phyloP scores from a whole-genome alignment of 495 filamentous ascomycete species.

The Extremus antarcticus region DNA sequence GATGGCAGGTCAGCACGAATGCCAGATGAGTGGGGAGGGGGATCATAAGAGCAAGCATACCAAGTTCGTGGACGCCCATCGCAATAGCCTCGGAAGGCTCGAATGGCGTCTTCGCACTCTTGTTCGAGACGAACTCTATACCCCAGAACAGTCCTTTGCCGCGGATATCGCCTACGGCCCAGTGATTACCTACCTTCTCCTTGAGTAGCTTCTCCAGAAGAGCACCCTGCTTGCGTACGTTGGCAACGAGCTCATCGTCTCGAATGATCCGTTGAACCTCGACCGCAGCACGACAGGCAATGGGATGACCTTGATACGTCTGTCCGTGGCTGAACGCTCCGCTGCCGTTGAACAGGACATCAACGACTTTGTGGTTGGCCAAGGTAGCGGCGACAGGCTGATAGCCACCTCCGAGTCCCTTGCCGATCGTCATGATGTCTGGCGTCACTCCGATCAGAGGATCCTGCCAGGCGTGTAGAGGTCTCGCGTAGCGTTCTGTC shows the following conservation, averaged over 20 bases:
- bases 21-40: conserved; percentile 30
- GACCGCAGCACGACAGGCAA: conserved; percentile 46
- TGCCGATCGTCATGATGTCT: conserved; percentile 36
- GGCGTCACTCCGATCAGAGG: conserved; percentile 27
- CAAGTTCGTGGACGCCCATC: conserved; percentile 27
- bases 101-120: conserved; percentile 46
- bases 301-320: conserved; percentile 49
- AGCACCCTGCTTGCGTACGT: conserved; percentile 37
- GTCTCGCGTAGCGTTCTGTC: conserved; percentile 7
- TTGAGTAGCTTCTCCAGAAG: conserved; percentile 36
- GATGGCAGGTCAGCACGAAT: not conserved
- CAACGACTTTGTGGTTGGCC: conserved; percentile 27
- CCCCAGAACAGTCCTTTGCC: conserved; percentile 59
- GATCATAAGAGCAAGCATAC: conserved; percentile 6
- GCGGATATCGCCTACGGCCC: conserved; percentile 53
- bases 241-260: conserved; percentile 38
- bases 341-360: conserved; percentile 27
- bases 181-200: conserved; percentile 37
- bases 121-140: conserved; percentile 50
- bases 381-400: conserved; percentile 33
- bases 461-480: conserved; percentile 33
- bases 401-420: conserved; percentile 34
- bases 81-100: conserved; percentile 20
- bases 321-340: conserved; percentile 44
- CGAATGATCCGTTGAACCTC: conserved; percentile 44